Evolutionary conservation across 495 filamentous ascomycete species (phyloP).

Genomic region (Tuber borchii): DNA sequence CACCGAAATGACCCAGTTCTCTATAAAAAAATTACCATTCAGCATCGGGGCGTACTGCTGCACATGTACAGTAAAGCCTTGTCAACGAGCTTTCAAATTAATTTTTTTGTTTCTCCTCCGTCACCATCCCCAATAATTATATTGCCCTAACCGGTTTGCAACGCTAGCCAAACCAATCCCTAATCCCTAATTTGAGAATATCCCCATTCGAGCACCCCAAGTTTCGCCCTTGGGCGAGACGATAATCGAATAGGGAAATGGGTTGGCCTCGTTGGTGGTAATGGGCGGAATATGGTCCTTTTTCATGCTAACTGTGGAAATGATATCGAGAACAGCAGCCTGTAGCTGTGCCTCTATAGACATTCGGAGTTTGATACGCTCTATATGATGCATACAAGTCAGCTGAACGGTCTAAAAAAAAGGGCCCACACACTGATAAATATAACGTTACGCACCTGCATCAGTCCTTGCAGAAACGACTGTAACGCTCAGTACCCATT

Average conservation of each 20-base stretch:
- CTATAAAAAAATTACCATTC: background rate
- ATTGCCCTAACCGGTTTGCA: background rate
- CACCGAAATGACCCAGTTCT: background rate
- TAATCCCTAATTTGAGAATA: slow-evolving; percentile 50
- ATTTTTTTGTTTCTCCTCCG: background rate
- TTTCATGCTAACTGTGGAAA: slow-evolving; percentile 73
- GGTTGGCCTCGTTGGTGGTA: slow-evolving; percentile 83
- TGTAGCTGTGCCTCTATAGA: slow-evolving; percentile 83
- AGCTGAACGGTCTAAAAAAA: background rate
- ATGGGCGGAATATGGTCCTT: slow-evolving; percentile 98
- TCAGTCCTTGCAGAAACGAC: slow-evolving; percentile 83
- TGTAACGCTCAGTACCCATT: slow-evolving; percentile 86
- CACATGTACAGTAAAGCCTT: background rate
- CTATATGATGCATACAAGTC: slow-evolving; percentile 45
- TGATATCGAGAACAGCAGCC: slow-evolving; percentile 77
- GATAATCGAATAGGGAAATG: slow-evolving; percentile 88
- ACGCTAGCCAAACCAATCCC: background rate
- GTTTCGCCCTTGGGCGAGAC: slow-evolving; percentile 71
- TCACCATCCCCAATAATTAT: background rate
- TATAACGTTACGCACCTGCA: slow-evolving; percentile 55
- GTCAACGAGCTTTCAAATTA: background rate
- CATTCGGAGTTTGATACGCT: slow-evolving; percentile 74
- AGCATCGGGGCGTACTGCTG: background rate
- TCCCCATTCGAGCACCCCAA: slow-evolving; percentile 73
- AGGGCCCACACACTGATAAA: background rate